A percentile compares a stretch with the other conserved stretches of the same genome.
Evolutionary conservation across 139 green algal genomes (phyloP).

Genomic region (Coelastrella sp.): DNA sequence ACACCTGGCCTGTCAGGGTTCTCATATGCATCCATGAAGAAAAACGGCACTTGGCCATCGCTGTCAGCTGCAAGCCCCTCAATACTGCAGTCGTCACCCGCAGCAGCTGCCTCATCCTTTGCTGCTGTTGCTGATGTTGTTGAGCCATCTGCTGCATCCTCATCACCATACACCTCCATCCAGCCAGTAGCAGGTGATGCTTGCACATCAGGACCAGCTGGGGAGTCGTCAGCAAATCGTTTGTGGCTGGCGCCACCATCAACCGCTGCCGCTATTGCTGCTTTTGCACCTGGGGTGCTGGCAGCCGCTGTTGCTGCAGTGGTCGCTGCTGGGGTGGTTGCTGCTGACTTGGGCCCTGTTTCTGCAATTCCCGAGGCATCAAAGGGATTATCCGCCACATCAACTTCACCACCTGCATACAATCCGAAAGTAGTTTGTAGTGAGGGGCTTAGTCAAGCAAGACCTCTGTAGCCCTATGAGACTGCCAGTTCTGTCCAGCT

Average conservation of each 20-base stretch:
- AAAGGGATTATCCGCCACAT: conserved; percentile 22
- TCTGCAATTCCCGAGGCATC: neutral
- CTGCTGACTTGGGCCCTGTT: neutral
- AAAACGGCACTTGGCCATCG: conserved; percentile 86
- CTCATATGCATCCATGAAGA: conserved; percentile 92
- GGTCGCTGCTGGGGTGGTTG: neutral
- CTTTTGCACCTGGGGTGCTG: neutral
- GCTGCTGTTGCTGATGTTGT: neutral
- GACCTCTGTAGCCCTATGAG: too few relatives aligned
- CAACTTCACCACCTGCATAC: neutral
- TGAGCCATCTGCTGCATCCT: neutral
- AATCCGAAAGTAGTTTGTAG: too few relatives aligned
- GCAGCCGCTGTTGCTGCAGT: neutral
- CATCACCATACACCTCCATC: conserved; percentile 67
- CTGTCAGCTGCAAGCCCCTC: conserved; percentile 71
- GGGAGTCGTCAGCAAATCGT: conserved; percentile 42
- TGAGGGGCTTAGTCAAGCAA: neutral
- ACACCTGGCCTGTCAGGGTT: conserved; percentile 73
- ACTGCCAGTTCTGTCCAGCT: too few relatives aligned
- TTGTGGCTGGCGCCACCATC: neutral
- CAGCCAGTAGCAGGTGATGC: conserved; percentile 62
- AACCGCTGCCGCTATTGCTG: neutral
- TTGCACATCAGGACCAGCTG: conserved; percentile 45
- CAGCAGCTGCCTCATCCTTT: neutral
- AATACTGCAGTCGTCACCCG: neutral